Evolutionary conservation across 768 basidiomycete species (phyloP).

Genomic region (Tremella mesenterica): DNA sequence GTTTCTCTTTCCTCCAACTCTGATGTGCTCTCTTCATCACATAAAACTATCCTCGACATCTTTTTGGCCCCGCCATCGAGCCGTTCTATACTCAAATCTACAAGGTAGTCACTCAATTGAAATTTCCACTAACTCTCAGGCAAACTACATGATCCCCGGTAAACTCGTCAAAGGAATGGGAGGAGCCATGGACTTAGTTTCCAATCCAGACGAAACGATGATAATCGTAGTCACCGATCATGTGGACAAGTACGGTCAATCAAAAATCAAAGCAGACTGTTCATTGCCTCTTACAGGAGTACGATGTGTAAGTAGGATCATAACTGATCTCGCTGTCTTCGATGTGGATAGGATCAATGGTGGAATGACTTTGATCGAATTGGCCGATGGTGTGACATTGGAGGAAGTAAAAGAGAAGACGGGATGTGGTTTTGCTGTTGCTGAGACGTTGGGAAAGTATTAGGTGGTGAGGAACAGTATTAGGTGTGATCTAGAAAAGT

Average conservation of each 20-base stretch:
- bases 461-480: too few species aligned
- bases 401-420: slow-evolving; percentile 83
- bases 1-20: too few species aligned
- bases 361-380: slow-evolving; percentile 63
- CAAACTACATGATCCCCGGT: slow-evolving; percentile 97
- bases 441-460: slow-evolving; percentile 13
- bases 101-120: background rate
- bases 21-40: background rate
- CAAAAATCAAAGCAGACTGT: slow-evolving; percentile 77
- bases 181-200: slow-evolving; percentile 93
- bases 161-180: slow-evolving; percentile 61
- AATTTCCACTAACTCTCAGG: slow-evolving; percentile 46
- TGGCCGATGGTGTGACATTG: slow-evolving; percentile 71
- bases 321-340: slow-evolving; percentile 86
- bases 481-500: background rate
- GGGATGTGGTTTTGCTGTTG: slow-evolving; percentile 60
- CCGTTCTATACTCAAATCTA: too few species aligned
- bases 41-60: background rate
- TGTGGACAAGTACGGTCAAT: slow-evolving; percentile 76
- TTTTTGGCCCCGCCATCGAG: too few species aligned
- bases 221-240: slow-evolving; percentile 84
- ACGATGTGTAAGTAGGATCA: slow-evolving; percentile 77
- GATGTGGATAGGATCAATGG: slow-evolving; percentile 65
- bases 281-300: slow-evolving; percentile 81
- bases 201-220: slow-evolving; percentile 90